phyloP scores from a whole-genome alignment of 2,329 filamentous ascomycete genomes.

The Pseudovirgaria hyperparasitica region DNA sequence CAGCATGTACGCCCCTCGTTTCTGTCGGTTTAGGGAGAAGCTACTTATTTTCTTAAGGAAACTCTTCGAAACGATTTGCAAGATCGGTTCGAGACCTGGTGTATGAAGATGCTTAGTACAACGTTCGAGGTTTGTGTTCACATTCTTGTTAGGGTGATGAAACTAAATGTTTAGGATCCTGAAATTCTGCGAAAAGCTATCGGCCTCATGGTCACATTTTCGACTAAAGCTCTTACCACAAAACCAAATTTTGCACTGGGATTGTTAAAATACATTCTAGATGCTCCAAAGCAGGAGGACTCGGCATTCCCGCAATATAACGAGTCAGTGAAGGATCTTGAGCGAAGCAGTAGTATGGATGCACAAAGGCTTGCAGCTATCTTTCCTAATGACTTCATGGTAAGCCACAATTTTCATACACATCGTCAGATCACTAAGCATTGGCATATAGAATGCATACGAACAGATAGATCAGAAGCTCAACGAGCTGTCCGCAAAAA shows the following conservation, averaged over 20 bases:
- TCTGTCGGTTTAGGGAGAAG: constrained; percentile 7
- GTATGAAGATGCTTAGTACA: constrained; percentile 54
- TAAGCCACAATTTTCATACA: constrained; percentile 26
- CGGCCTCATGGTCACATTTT: constrained; percentile 73
- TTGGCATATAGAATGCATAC: constrained; percentile 63
- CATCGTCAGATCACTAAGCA: constrained; percentile 8
- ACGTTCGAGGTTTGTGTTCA: constrained; percentile 45
- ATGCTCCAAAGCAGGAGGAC: constrained; percentile 64
- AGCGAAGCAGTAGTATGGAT: constrained; percentile 73
- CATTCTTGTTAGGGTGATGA: constrained; percentile 1
- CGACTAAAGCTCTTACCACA: constrained; percentile 65
- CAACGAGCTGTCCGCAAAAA: constrained; percentile 62
- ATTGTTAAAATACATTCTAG: constrained; percentile 80
- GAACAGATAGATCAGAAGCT: constrained; percentile 75
- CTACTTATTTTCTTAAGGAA: constrained; percentile 20
- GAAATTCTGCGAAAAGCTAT: constrained; percentile 70
- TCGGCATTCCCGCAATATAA: constrained; percentile 62
- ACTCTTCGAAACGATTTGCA: constrained; percentile 46
- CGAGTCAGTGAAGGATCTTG: constrained; percentile 81
- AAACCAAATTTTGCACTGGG: constrained; percentile 74
- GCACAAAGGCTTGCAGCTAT: constrained; percentile 78
- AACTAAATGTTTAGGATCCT: constrained; percentile 47
- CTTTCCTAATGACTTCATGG: constrained; percentile 80
- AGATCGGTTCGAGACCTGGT: constrained; percentile 57
- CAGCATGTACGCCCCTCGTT: constrained; percentile 25